phyloP scores from a whole-genome alignment of 352 stramenopile genomes.

The Pythium periplocum region DNA sequence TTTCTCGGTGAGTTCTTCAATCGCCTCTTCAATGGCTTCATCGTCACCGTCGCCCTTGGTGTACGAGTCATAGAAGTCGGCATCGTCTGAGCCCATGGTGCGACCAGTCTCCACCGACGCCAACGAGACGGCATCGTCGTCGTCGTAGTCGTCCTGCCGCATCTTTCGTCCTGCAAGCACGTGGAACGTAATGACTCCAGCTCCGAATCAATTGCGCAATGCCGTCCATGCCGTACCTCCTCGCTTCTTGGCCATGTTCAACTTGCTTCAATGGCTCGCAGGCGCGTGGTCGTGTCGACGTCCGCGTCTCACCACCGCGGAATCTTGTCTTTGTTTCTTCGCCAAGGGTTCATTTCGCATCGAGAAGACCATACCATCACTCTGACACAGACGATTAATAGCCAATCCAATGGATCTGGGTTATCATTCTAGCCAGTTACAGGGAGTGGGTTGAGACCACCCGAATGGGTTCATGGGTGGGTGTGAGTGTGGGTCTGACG shows the following conservation, averaged over 20 bases:
- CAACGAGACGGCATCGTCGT: constrained; percentile 61
- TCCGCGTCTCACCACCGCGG: constrained; percentile 1
- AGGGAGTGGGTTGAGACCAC: no score
- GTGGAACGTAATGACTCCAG: constrained; percentile 2
- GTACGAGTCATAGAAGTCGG: constrained; percentile 66
- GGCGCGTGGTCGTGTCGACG: no score
- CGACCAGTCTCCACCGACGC: constrained; percentile 61
- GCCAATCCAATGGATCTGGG: no score
- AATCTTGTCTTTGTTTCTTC: constrained; percentile 11
- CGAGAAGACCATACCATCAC: no score
- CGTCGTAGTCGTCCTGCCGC: constrained; percentile 61
- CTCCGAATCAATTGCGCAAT: neutral
- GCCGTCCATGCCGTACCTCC: constrained; percentile 27
- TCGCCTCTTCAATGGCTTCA: constrained; percentile 58
- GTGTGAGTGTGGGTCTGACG: no score
- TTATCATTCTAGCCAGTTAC: no score
- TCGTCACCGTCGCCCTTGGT: constrained; percentile 57
- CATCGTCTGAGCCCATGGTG: constrained; percentile 57
- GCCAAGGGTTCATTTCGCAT: constrained; percentile 1
- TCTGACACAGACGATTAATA: no score
- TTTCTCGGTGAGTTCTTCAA: constrained; percentile 78
- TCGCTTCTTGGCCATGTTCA: constrained; percentile 61
- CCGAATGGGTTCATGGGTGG: no score
- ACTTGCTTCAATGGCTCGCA: neutral
- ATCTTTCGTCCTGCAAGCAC: constrained; percentile 38